Conservation (phyloP, 2,329 filamentous ascomycete genomes). For the Sporothrix luriei region DNA sequence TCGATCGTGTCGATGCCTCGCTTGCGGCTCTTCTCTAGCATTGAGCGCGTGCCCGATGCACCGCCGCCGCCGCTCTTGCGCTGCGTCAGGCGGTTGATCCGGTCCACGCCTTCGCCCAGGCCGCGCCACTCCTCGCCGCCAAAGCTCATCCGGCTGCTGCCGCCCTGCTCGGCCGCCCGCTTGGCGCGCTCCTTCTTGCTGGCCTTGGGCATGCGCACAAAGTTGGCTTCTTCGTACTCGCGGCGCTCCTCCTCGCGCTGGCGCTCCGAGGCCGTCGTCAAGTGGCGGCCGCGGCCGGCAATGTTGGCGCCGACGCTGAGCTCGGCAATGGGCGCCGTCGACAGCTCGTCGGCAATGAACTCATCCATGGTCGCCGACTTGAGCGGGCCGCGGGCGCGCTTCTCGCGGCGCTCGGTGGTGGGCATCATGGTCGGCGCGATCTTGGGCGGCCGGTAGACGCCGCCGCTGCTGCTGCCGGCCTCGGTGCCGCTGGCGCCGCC, state of each 20-base stretch:
- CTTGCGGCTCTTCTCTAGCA: conserved; percentile 86
- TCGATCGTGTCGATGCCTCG: conserved; percentile 69
- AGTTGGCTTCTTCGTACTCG: conserved; percentile 91
- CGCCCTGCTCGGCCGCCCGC: conserved; percentile 57
- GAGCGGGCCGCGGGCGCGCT: conserved; percentile 61
- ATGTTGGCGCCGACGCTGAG: conserved; percentile 94
- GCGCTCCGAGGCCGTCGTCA: conserved; percentile 75
- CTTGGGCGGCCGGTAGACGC: conserved; percentile 84
- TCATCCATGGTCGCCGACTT: conserved; percentile 89
- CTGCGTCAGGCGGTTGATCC: conserved; percentile 81
- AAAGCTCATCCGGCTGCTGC: conserved; percentile 64
- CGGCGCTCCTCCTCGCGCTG: conserved; percentile 75
- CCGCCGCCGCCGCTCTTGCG: conserved; percentile 60
- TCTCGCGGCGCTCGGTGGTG: conserved; percentile 65
- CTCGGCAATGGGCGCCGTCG: conserved; percentile 75
- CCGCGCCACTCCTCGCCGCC: conserved; percentile 94
- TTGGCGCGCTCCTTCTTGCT: conserved; percentile 83
- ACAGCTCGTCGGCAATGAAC: conserved; percentile 84
- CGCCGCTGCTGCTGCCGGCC: conserved; percentile 41
- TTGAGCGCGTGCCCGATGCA: conserved; percentile 57
- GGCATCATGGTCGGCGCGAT: conserved; percentile 88
- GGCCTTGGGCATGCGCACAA: conserved; percentile 80
- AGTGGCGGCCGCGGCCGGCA: conserved; percentile 72
- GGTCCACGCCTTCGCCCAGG: conserved; percentile 79
- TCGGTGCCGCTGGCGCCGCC: conserved; percentile 27